A percentile compares a stretch with the other conserved stretches of the same genome.
Evolutionary conservation across 192 early-diverging fungal species (phyloP).

Genomic region (Coemansia sp.): DNA sequence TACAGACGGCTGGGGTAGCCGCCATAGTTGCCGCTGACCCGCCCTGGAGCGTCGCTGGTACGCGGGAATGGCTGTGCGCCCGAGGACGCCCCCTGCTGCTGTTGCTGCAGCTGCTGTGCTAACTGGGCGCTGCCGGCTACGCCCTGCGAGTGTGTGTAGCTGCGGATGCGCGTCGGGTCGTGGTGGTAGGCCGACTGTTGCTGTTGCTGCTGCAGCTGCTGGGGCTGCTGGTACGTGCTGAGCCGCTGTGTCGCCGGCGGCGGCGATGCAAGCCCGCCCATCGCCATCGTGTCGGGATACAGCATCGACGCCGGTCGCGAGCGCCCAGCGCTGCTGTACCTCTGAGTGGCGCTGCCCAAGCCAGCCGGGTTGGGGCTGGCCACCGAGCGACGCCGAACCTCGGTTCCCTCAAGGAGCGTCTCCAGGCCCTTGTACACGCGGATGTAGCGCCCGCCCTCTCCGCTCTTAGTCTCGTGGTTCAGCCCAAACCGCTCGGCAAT

Average conservation of each 20-base stretch:
- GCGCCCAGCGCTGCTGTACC: slow-evolving; percentile 34
- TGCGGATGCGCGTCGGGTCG: slow-evolving; percentile 38
- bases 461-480: slow-evolving; percentile 51
- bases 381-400: slow-evolving; percentile 44
- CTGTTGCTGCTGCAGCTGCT: slow-evolving; percentile 30
- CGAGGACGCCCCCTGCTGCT: not conserved
- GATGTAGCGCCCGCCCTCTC: slow-evolving; percentile 35
- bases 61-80: slow-evolving; percentile 24
- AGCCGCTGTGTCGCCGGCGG: slow-evolving; percentile 25
- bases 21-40: slow-evolving; percentile 52
- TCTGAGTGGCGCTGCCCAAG: slow-evolving; percentile 7
- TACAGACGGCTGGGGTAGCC: slow-evolving; percentile 55
- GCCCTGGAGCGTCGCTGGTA: slow-evolving; percentile 29
- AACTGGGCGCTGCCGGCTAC: slow-evolving; percentile 7
- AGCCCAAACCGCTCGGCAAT: slow-evolving; percentile 70
- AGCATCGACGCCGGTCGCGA: slow-evolving; percentile 45
- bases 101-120: slow-evolving; percentile 38
- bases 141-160: slow-evolving; percentile 50
- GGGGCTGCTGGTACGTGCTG: slow-evolving; percentile 19
- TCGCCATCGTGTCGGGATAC: slow-evolving; percentile 45
- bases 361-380: slow-evolving; percentile 18
- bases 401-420: slow-evolving; percentile 44
- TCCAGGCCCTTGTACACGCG: slow-evolving; percentile 51
- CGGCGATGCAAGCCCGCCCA: slow-evolving; percentile 34
- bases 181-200: slow-evolving; percentile 17